These are phyloP conservation scores for Phytophthora idaei DNA, from an alignment of 352 stramenopile genomes.

Conservation along the genomic window DNA sequence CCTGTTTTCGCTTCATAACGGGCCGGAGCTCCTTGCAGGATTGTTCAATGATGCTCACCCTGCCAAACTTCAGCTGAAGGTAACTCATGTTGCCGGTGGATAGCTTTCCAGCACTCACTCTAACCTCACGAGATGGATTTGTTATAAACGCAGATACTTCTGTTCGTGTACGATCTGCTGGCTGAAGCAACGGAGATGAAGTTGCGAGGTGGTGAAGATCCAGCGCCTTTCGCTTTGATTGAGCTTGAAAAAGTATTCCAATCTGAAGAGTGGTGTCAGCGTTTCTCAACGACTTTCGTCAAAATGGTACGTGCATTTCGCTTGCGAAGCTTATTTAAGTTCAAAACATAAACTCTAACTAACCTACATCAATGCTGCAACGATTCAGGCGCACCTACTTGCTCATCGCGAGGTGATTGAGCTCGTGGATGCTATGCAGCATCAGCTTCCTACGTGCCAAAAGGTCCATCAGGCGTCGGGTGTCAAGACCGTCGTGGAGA, in stretches of 20 bases:
- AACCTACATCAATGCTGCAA: background rate
- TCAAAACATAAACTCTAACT: constrained; percentile 1
- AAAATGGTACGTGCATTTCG: constrained; percentile 42
- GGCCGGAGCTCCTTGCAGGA: constrained; percentile 40
- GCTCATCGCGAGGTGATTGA: constrained; percentile 55
- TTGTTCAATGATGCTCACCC: constrained; percentile 55
- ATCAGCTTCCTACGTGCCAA: constrained; percentile 65
- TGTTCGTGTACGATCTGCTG: constrained; percentile 78
- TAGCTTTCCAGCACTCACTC: constrained; percentile 1
- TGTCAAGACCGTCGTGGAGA: constrained; percentile 47
- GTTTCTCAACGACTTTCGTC: constrained; percentile 56
- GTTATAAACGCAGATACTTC: constrained; percentile 40
- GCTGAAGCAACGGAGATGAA: constrained; percentile 41
- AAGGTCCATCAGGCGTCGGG: constrained; percentile 42
- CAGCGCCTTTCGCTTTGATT: constrained; percentile 35
- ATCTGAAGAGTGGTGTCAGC: constrained; percentile 61
- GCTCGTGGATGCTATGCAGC: constrained; percentile 60
- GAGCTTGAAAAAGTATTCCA: constrained; percentile 57
- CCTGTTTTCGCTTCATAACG: constrained; percentile 59
- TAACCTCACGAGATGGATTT: constrained; percentile 4
- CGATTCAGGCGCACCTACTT: constrained; percentile 44
- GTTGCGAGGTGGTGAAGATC: constrained; percentile 7
- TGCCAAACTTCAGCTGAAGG: constrained; percentile 69
- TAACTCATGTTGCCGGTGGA: constrained; percentile 17
- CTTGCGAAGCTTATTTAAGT: background rate